phyloP scores from a whole-genome alignment of 805 yeast species.

The Barnettozyma californica region DNA sequence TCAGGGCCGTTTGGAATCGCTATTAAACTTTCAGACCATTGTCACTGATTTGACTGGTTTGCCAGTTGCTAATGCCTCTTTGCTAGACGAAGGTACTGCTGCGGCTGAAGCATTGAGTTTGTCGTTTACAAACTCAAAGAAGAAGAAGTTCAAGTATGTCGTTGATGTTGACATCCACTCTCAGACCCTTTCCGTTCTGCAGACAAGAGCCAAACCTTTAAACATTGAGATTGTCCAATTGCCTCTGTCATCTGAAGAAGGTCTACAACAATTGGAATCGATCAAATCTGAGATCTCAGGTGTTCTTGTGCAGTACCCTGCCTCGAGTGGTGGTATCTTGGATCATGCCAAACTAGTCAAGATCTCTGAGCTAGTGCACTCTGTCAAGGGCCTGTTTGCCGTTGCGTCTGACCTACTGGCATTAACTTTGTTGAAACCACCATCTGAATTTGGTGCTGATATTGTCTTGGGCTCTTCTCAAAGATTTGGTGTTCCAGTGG shows the following conservation, averaged over 20 bases:
- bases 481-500: conserved; percentile 96
- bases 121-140: conserved; percentile 60
- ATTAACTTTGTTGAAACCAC: conserved; percentile 78
- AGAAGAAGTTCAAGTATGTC: conserved; percentile 62
- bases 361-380: conserved; percentile 63
- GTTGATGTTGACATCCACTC: conserved; percentile 77
- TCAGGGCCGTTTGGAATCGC: conserved; percentile 89
- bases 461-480: conserved; percentile 90
- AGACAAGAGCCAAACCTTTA: conserved; percentile 73
- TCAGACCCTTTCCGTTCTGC: conserved; percentile 77
- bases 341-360: conserved; percentile 42
- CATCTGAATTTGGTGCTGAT: conserved; percentile 84
- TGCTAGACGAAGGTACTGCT: conserved; percentile 94
- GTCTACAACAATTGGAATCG: conserved; percentile 30
- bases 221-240: conserved; percentile 58
- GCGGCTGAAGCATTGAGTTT: conserved; percentile 96
- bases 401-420: conserved; percentile 94
- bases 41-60: conserved; percentile 87
- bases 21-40: conserved; percentile 90
- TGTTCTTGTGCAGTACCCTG: conserved; percentile 85
- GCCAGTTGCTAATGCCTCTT: conserved; percentile 91
- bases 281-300: conserved; percentile 55
- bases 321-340: conserved; percentile 69
- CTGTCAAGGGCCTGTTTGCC: conserved; percentile 66
- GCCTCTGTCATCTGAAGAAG: conserved; percentile 44